Base-by-base conservation (phyloP, 2,329 filamentous ascomycete genomes). In the Xylariomycetidae sp. region DNA sequence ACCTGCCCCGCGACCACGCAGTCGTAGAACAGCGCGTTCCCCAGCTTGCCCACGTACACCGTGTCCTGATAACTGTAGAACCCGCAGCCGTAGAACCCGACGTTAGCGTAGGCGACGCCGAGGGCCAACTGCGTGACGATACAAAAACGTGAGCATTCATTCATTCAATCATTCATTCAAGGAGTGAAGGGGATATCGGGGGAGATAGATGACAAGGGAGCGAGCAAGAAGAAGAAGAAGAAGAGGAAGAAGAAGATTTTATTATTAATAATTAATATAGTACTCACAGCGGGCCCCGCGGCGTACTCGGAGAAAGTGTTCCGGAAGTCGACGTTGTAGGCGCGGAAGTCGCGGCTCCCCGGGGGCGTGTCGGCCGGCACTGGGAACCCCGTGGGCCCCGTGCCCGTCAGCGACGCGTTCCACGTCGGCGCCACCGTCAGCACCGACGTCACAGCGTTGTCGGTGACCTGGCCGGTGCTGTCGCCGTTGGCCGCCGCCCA, bases 51-150 rank as follows among this genome's bases (percentile, higher is more conserved):
- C 12, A 83, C 54, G 45, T 82, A 84, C 4, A 83, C 75, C 6
- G 80, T 85, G 41, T 85, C 80, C 56, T 84, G 80, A 48, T 80
- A 84, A 37, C 73, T 78, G 49, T 80, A 79, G 46, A 84, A 75
- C 0, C 78, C 75, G 29, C 74, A 79, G 30, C 72, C 73, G 51
- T 84, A 85, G 51, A 85, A 84, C 0, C 77, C 77, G 0, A 75
- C 70, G 49, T 84, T 84, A 0, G 80, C 77, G 27, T 74, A 71
- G 41, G 71, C 74, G 5, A 82, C 64, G 13, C 71, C 75, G 6
- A 83, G 49, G 0, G 80, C 79, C 25, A 81, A 67, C 4, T n/a
- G n/a, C n/a, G n/a, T n/a, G n/a, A n/a, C n/a, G n/a, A n/a, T n/a
- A n/a, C n/a, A n/a, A n/a, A n/a, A n/a, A n/a, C n/a, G n/a, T n/a